phyloP scores from a whole-genome alignment of 371 early-diverging fungal genomes.

The Mortierella sp. region DNA sequence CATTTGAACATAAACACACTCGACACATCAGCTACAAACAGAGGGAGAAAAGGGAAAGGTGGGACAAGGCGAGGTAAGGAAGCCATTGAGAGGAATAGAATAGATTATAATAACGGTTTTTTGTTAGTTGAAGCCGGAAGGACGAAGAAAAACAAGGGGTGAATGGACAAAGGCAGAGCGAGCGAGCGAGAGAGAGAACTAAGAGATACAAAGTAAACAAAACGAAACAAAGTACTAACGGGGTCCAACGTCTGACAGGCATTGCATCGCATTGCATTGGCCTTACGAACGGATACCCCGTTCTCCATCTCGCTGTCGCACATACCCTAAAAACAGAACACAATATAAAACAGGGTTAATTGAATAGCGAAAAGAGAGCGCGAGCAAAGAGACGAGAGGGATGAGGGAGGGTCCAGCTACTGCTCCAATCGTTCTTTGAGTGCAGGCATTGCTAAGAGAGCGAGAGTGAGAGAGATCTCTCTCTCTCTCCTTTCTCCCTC shows the following conservation, averaged over 20 bases:
- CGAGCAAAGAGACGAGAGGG: background rate
- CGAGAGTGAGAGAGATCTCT: background rate
- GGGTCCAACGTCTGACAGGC: constrained; percentile 21
- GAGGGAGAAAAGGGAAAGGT: background rate
- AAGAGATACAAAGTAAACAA: background rate
- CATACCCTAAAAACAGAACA: constrained; percentile 39
- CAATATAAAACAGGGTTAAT: background rate
- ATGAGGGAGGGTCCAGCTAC: background rate
- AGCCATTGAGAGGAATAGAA: background rate
- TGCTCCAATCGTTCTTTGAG: background rate
- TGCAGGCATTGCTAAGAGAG: background rate
- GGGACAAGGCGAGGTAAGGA: background rate
- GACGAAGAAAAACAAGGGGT: background rate
- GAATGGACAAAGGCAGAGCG: background rate
- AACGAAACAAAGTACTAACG: too few species aligned
- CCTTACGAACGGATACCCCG: background rate
- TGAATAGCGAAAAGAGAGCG: background rate
- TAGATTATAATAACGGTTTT: background rate
- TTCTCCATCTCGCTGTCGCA: background rate
- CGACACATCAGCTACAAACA: background rate
- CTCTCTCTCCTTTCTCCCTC: background rate
- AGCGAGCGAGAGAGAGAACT: background rate
- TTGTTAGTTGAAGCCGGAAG: background rate
- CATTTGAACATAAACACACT: background rate
- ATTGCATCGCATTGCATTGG: constrained; percentile 4